A percentile compares a stretch with the other conserved stretches of the same genome.
These are phyloP conservation scores for Lachancea cidri DNA, from an alignment of 805 yeast species.

Conservation along the genomic window DNA sequence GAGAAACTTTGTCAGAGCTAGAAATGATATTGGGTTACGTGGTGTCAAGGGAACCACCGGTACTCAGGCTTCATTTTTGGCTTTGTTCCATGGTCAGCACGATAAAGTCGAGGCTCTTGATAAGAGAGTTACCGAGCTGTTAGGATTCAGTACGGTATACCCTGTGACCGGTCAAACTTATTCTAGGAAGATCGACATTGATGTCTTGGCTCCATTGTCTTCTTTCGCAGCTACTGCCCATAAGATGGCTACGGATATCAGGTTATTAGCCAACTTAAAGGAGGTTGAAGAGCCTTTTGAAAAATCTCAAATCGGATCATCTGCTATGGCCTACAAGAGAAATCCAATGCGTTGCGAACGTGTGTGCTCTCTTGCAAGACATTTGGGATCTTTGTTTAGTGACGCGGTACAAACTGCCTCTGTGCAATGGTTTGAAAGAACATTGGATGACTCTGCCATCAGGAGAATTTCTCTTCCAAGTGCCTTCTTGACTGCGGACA, in stretches of 20 bases:
- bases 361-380: conserved; percentile 97
- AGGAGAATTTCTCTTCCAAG: conserved; percentile 95
- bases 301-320: conserved; percentile 95
- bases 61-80: conserved; percentile 93
- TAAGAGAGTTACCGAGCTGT: conserved; percentile 83
- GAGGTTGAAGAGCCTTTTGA: conserved; percentile 98
- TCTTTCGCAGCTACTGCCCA: conserved; percentile 95
- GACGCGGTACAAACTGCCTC: conserved; percentile 96
- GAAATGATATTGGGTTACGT: conserved; percentile 92
- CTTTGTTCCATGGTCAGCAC: conserved; percentile 94
- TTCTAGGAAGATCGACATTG: conserved; percentile 96
- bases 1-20: conserved; percentile 91
- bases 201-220: conserved; percentile 84
- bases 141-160: conserved; percentile 92
- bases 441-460: conserved; percentile 95
- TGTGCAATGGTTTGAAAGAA: conserved; percentile 99
- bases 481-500: conserved; percentile 94
- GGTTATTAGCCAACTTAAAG: conserved; percentile 92
- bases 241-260: conserved; percentile 95
- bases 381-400: conserved; percentile 81
- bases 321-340: conserved; percentile 99
- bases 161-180: conserved; percentile 99
- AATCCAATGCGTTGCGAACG: conserved; percentile 99
- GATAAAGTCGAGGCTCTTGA: conserved; percentile 93
- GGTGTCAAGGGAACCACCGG: conserved; percentile 99